These are phyloP conservation scores for Collybia nuda DNA, from an alignment of 768 basidiomycete species.

Conservation along the genomic window DNA sequence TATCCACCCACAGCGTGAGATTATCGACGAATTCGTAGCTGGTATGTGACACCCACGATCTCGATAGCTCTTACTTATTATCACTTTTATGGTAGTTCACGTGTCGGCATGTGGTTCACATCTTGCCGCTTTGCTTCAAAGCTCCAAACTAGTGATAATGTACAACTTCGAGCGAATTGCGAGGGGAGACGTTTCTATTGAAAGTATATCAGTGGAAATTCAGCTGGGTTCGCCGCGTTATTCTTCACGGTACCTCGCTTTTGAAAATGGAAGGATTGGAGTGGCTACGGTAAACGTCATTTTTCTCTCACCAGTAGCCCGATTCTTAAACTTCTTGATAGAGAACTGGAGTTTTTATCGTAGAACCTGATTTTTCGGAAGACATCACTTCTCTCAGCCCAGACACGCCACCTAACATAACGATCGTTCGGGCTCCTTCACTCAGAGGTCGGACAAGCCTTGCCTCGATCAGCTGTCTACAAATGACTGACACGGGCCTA, in stretches of 20 bases:
- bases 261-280: constrained; percentile 42
- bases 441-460: constrained; percentile 29
- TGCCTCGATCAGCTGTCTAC: constrained; percentile 45
- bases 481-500: constrained; percentile 53
- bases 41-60: constrained; percentile 24
- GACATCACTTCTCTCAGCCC: background rate
- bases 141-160: constrained; percentile 40
- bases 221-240: constrained; percentile 38
- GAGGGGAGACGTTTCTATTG: constrained; percentile 20
- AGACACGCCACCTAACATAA: constrained; percentile 13
- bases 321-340: constrained; percentile 14
- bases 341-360: constrained; percentile 30
- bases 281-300: constrained; percentile 43
- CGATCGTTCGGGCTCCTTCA: constrained; percentile 25
- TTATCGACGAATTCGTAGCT: constrained; percentile 46
- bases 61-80: background rate
- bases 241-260: constrained; percentile 48
- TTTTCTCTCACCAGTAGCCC: constrained; percentile 4
- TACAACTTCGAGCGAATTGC: constrained; percentile 40
- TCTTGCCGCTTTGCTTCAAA: constrained; percentile 36
- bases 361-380: constrained; percentile 22
- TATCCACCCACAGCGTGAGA: background rate
- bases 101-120: constrained; percentile 51
- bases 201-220: constrained; percentile 35
- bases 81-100: constrained; percentile 31